phyloP scores from a whole-genome alignment of 352 stramenopile species.

The Globisporangium heterothallicum region DNA sequence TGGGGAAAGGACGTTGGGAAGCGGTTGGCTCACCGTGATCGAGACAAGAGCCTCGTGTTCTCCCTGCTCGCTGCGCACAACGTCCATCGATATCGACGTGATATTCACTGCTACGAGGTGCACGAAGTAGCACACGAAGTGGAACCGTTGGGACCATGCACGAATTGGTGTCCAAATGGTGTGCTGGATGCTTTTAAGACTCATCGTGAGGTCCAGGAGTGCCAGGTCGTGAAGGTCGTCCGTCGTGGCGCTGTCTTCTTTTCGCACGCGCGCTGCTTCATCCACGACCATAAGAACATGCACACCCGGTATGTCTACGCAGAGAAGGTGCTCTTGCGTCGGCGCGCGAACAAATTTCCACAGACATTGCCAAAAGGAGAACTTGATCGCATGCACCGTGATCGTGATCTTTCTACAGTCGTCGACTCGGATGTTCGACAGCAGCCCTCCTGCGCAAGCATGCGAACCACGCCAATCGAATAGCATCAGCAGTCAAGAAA shows the following conservation, averaged over 20 bases:
- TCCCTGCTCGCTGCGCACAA: slow-evolving; percentile 18
- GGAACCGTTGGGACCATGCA: slow-evolving; percentile 34
- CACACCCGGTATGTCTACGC: slow-evolving; percentile 31
- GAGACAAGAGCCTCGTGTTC: slow-evolving; percentile 5
- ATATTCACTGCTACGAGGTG: slow-evolving; percentile 31
- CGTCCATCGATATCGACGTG: slow-evolving; percentile 25
- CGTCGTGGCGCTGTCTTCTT: not conserved
- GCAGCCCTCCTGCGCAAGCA: slow-evolving; percentile 26
- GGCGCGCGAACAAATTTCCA: slow-evolving; percentile 46
- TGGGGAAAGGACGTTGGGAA: not conserved
- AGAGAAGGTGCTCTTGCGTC: slow-evolving; percentile 33
- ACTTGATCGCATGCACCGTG: slow-evolving; percentile 22
- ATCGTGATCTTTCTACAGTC: slow-evolving; percentile 37
- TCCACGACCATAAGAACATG: slow-evolving; percentile 25
- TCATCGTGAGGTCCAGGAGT: slow-evolving; percentile 19
- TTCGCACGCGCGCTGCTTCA: not conserved
- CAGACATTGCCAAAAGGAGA: slow-evolving; percentile 51
- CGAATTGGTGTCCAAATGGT: slow-evolving; percentile 26
- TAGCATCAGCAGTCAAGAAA: slow-evolving; percentile 6
- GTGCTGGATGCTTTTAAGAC: slow-evolving; percentile 32
- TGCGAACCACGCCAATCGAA: slow-evolving; percentile 13
- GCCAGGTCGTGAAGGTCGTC: not conserved
- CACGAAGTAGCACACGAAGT: slow-evolving; percentile 27
- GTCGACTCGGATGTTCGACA: slow-evolving; percentile 44
- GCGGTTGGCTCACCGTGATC: slow-evolving; percentile 2